Conservation (phyloP, 805 yeast genomes). For the Nadsonia fulvescens region DNA sequence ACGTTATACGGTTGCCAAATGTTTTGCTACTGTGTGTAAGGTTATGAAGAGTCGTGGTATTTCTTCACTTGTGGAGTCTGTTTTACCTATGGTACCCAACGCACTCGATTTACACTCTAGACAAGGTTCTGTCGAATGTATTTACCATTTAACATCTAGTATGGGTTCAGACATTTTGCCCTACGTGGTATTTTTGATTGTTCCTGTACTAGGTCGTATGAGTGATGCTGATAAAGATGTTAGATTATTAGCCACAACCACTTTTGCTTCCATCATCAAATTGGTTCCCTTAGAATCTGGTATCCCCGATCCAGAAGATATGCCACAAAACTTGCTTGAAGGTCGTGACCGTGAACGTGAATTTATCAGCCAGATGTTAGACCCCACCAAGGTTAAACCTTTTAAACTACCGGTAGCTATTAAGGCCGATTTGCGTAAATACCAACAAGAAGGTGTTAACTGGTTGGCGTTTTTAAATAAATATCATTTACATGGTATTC, state of each 20-base stretch:
- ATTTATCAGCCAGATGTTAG: constrained; percentile 95
- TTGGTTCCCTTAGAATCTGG: constrained; percentile 95
- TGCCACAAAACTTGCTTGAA: constrained; percentile 64
- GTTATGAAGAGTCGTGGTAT: constrained; percentile 53
- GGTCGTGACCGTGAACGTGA: constrained; percentile 92
- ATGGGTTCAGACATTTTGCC: constrained; percentile 88
- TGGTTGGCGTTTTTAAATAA: constrained; percentile 93
- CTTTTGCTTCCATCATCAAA: constrained; percentile 90
- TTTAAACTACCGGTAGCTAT: constrained; percentile 81
- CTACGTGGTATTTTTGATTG: constrained; percentile 84
- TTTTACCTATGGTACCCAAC: constrained; percentile 67
- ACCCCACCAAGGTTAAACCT: constrained; percentile 74
- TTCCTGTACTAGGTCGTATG: constrained; percentile 94
- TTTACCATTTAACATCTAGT: constrained; percentile 64
- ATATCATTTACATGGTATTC: constrained; percentile 88
- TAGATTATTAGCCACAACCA: constrained; percentile 81
- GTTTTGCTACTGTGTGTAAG: constrained; percentile 63
- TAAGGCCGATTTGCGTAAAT: constrained; percentile 80
- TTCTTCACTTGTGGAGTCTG: constrained; percentile 56
- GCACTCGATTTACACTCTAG: constrained; percentile 53
- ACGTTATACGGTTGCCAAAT: constrained; percentile 78
- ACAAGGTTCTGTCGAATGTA: constrained; percentile 87
- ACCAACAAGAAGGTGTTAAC: constrained; percentile 96
- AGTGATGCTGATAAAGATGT: constrained; percentile 83
- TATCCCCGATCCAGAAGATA: constrained; percentile 82